A percentile compares a stretch with the other conserved stretches of the same genome.
Evolutionary conservation across 225 moss, liverwort and hornwort genomes (phyloP).

Genomic region (Straminergon stramineum): DNA sequence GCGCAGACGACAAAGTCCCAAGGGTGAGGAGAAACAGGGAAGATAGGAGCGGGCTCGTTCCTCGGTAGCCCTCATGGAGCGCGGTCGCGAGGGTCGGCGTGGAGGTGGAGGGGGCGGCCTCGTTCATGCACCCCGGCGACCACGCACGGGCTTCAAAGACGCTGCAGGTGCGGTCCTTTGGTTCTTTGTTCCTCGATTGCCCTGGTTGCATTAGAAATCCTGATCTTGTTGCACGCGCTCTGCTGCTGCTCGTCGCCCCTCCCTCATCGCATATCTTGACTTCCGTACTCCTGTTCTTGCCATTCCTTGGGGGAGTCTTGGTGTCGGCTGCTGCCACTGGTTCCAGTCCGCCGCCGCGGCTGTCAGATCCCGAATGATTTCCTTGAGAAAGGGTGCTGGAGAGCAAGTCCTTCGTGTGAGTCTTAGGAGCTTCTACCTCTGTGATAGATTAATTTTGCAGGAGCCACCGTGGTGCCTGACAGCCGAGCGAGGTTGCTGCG

Average conservation of each 20-base stretch:
- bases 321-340: not conserved
- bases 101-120: not conserved
- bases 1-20: not conserved
- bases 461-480: not conserved
- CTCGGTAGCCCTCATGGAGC: conserved; percentile 17
- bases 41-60: conserved; percentile 3
- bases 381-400: not conserved
- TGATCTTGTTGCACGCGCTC: conserved; percentile 5
- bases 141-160: not conserved
- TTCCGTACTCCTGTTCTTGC: not conserved
- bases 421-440: not conserved
- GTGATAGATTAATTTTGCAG: not conserved
- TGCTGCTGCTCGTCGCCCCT: not conserved
- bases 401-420: not conserved
- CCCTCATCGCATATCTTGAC: not conserved
- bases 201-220: conserved; percentile 6
- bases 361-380: conserved; percentile 20
- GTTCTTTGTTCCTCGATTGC: not conserved
- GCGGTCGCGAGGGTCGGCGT: not conserved
- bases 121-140: not conserved
- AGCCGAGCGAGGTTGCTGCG: not conserved
- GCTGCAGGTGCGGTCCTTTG: not conserved
- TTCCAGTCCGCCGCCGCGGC: not conserved
- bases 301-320: not conserved
- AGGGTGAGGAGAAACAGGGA: not conserved